Evolutionary conservation across 495 filamentous ascomycete genomes (phyloP).

Genomic region (Thermochaetoides thermophila): DNA sequence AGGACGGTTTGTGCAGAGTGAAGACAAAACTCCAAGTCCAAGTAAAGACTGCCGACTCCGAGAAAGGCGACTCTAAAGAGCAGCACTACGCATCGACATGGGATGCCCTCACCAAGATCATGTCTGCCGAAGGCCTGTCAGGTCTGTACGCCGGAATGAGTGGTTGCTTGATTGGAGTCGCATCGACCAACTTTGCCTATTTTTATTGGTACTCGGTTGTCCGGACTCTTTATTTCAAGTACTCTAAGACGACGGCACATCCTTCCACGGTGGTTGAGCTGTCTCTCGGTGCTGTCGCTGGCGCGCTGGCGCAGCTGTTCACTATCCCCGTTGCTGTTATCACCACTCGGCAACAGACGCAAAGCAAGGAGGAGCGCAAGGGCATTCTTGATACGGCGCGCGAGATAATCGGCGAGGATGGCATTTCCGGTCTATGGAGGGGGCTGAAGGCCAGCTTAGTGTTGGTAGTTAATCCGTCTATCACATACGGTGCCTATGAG

Average conservation of each 20-base stretch:
- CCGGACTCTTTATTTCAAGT: slow-evolving; percentile 64
- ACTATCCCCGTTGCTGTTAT: slow-evolving; percentile 93
- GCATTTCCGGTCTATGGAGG: slow-evolving; percentile 79
- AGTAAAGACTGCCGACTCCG: slow-evolving; percentile 46
- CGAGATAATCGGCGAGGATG: slow-evolving; percentile 89
- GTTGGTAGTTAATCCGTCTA: slow-evolving; percentile 89
- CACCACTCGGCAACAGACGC: slow-evolving; percentile 92
- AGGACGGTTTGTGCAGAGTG: slow-evolving; percentile 51
- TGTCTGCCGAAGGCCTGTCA: slow-evolving; percentile 59
- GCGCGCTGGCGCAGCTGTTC: slow-evolving; percentile 85
- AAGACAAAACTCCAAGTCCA: slow-evolving; percentile 98
- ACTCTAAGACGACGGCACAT: slow-evolving; percentile 40
- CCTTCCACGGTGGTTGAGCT: slow-evolving; percentile 81
- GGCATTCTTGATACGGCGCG: slow-evolving; percentile 75
- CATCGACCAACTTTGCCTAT: slow-evolving; percentile 97
- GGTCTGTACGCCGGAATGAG: slow-evolving; percentile 84
- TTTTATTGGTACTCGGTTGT: slow-evolving; percentile 98
- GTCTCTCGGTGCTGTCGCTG: slow-evolving; percentile 71
- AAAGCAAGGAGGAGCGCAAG: slow-evolving; percentile 65
- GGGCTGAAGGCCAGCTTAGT: slow-evolving; percentile 94
- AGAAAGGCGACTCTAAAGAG: slow-evolving; percentile 23
- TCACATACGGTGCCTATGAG: slow-evolving; percentile 97
- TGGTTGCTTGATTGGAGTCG: slow-evolving; percentile 78
- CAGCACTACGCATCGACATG: slow-evolving; percentile 72
- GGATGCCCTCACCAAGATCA: slow-evolving; percentile 79